Conservation (phyloP, 2,329 filamentous ascomycete species). For the Botrytis squamosa region DNA sequence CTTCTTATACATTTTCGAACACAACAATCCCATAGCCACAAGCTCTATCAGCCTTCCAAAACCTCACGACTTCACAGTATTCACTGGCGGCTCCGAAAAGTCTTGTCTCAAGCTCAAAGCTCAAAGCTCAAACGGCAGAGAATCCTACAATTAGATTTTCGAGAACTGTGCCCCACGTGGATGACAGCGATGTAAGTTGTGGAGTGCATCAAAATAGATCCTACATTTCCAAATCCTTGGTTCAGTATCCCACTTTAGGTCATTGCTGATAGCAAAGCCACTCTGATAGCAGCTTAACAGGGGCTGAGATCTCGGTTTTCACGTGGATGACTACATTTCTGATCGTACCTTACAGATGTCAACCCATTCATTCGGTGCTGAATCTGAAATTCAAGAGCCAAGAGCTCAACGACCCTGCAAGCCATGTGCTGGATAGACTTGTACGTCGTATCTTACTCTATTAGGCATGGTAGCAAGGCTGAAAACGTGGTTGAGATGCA, state of each 20-base stretch:
- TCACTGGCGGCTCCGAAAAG: not conserved
- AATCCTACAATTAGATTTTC: not conserved
- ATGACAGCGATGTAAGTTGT: not conserved
- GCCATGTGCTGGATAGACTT: not conserved
- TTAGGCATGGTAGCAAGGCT: not conserved
- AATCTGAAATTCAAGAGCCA: not conserved
- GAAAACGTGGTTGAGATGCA: slow-evolving; percentile 15
- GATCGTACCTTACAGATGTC: slow-evolving; percentile 8
- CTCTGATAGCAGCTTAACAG: not conserved
- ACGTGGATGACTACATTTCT: slow-evolving; percentile 16
- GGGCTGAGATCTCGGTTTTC: slow-evolving; percentile 3
- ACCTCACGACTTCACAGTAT: not conserved
- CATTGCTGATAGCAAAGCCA: not conserved
- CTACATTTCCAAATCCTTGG: slow-evolving; percentile 9
- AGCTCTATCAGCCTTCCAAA: not conserved
- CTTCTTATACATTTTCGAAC: not conserved
- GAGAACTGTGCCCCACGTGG: not conserved
- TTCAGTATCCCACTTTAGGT: not conserved
- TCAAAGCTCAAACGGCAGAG: not conserved
- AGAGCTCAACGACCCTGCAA: not conserved
- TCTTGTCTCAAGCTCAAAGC: not conserved
- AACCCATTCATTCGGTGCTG: not conserved
- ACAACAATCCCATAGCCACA: not conserved
- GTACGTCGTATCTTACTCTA: not conserved
- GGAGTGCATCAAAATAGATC: slow-evolving; percentile 7